A percentile compares a stretch with the other conserved stretches of the same genome.
Conservation (phyloP, 2,329 filamentous ascomycete genomes). For the Purpureocillium takamizusanense region DNA sequence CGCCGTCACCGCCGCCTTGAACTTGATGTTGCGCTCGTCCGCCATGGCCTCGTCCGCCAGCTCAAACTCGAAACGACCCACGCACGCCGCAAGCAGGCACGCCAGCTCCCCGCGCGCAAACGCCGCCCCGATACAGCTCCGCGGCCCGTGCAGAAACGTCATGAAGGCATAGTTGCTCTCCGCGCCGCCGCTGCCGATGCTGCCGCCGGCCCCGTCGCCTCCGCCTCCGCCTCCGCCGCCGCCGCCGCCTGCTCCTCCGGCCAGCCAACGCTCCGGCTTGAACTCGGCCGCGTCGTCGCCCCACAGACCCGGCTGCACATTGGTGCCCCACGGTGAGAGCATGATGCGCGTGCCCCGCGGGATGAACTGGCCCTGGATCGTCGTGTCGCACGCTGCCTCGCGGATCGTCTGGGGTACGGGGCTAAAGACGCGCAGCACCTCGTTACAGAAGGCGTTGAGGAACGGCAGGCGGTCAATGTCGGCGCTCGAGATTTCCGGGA, state of each 20-base stretch:
- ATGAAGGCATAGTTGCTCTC: conserved; percentile 67
- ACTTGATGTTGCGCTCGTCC: conserved; percentile 56
- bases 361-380: conserved; percentile 54
- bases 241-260: conserved; percentile 15
- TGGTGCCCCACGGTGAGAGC: conserved; percentile 57
- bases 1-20: conserved; percentile 63
- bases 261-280: conserved; percentile 70
- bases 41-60: conserved; percentile 48
- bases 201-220: no score
- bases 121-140: conserved; percentile 73
- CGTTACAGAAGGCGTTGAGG: conserved; percentile 69
- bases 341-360: conserved; percentile 64
- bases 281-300: conserved; percentile 66
- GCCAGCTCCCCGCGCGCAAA: conserved; percentile 84
- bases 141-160: conserved; percentile 79
- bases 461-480: conserved; percentile 70
- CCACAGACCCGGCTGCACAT: conserved; percentile 63
- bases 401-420: conserved; percentile 67
- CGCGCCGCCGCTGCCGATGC: conserved; percentile 51
- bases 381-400: conserved; percentile 53
- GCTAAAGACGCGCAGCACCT: conserved; percentile 64
- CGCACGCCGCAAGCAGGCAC: conserved; percentile 66
- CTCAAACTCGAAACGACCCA: conserved; percentile 64
- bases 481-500: conserved; percentile 24
- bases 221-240: conserved; percentile 26